Percentiles rank a stretch among this genome's conserved stretches.
phyloP scores from a whole-genome alignment of 768 basidiomycete species.

The Lactifluus rugatus region DNA sequence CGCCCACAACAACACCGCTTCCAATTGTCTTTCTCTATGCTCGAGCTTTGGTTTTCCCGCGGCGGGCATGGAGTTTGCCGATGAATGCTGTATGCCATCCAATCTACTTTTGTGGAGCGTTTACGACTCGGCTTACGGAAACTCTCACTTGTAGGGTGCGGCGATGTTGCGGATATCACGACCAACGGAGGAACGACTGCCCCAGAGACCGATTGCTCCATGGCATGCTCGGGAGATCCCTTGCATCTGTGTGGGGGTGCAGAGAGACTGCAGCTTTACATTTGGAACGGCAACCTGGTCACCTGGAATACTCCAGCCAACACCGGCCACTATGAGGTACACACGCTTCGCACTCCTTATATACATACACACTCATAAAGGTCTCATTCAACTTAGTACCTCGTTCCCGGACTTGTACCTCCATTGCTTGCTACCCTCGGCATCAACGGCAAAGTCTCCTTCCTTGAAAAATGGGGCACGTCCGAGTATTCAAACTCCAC shows the following conservation, averaged over 20 bases:
- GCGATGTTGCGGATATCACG: slow-evolving; percentile 49
- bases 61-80: slow-evolving; percentile 57
- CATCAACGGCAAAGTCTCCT: slow-evolving; percentile 72
- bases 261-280: slow-evolving; percentile 35
- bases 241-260: slow-evolving; percentile 58
- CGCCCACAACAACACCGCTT: slow-evolving; percentile 52
- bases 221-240: slow-evolving; percentile 62
- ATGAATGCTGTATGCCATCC: slow-evolving; percentile 64
- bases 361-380: not conserved
- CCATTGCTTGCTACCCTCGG: slow-evolving; percentile 69
- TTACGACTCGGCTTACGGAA: not conserved
- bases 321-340: slow-evolving; percentile 62
- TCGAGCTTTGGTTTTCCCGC: slow-evolving; percentile 62
- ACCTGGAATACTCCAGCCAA: slow-evolving; percentile 58
- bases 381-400: slow-evolving; percentile 26
- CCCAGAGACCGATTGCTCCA: slow-evolving; percentile 32
- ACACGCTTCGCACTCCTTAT: slow-evolving; percentile 16
- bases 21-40: slow-evolving; percentile 59
- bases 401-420: slow-evolving; percentile 52
- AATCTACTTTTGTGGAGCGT: not conserved
- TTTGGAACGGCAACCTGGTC: slow-evolving; percentile 32
- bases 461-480: slow-evolving; percentile 68
- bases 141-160: slow-evolving; percentile 43
- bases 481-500: slow-evolving; percentile 54
- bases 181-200: slow-evolving; percentile 27